Evolutionary conservation across 2,329 filamentous ascomycete genomes (phyloP), one percentile per base, ranked within the genome.

Genomic region (Monosporascus sp.): DNA sequence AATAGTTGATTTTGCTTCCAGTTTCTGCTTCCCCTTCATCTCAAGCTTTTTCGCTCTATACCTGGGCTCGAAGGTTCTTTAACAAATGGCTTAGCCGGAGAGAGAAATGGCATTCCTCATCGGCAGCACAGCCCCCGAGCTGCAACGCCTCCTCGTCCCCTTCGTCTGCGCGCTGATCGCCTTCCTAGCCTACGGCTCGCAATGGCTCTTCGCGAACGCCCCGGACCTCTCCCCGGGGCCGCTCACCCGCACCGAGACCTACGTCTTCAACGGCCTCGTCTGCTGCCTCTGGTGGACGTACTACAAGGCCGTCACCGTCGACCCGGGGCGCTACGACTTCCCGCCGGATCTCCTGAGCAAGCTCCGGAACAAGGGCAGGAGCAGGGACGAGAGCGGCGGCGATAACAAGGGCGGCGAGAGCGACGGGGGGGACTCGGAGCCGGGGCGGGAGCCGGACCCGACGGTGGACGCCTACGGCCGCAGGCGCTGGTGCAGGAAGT

Each of bases 401-500:
- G 57, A 55, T 20, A 39, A 47, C 17, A 27, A 41, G 11, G 43
- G 22, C 22, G 36, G 27, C 18, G 41, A 52, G 44, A 43, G 50
- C 38, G 48, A 48, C 18, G 45, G 31, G 52, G 27, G 36, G 14
- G 36, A 31, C 44, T 47, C 46, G 36, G 18, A 25, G 7, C 38
- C 9, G 17, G 38, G 18, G 17, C 17, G 1, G 18, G 17, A 41
- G 6, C 38, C 17, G 38, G 17, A 20, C 38, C 7, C 44, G 46
- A 48, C 46, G 6, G 47, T 37, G 24, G 20, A 47, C 41, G 7
- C 53, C 15, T 50, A 43, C 18, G 35, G 52, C 15, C 57, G 52
- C 37, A 58, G 41, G 49, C 72, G 79, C 50, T 93, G 88, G 87
- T 95, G 90, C 73, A 81, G 80, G 59, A 90, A 89, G 69, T 95